A percentile compares a stretch with the other conserved stretches of the same genome.
phyloP scores from a whole-genome alignment of 352 stramenopile genomes.

The Hyaloperonospora brassicae region DNA sequence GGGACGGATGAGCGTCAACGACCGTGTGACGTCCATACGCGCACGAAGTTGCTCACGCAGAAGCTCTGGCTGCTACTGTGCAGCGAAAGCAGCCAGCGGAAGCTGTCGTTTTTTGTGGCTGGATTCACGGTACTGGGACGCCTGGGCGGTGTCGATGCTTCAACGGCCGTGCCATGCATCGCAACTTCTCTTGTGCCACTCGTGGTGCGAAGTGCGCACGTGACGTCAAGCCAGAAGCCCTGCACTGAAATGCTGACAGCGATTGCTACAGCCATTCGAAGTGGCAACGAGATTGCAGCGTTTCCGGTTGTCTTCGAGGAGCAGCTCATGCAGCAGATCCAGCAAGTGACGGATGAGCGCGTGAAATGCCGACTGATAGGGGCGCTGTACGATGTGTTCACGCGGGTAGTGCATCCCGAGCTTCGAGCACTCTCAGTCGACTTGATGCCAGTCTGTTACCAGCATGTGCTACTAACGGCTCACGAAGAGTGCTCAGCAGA shows the following conservation, averaged over 20 bases:
- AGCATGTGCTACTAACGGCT: slow-evolving; percentile 18
- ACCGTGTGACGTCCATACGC: slow-evolving; percentile 30
- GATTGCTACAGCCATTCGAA: slow-evolving; percentile 20
- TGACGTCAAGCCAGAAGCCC: background rate
- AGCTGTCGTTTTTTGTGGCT: slow-evolving; percentile 27
- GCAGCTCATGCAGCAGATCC: slow-evolving; percentile 18
- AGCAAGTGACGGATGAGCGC: slow-evolving; percentile 11
- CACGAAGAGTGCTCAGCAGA: slow-evolving; percentile 10
- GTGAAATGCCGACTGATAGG: slow-evolving; percentile 17
- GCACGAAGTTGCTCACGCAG: slow-evolving; percentile 28
- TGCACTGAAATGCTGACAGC: slow-evolving; percentile 17
- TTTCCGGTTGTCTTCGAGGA: slow-evolving; percentile 22
- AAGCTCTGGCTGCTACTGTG: slow-evolving; percentile 37
- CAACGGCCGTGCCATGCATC: slow-evolving; percentile 14
- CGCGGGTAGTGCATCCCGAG: slow-evolving; percentile 14
- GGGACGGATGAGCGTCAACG: slow-evolving; percentile 6
- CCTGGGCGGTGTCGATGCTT: slow-evolving; percentile 26
- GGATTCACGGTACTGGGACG: slow-evolving; percentile 27
- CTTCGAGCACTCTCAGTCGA: slow-evolving; percentile 13
- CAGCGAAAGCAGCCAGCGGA: slow-evolving; percentile 4
- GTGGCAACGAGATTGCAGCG: slow-evolving; percentile 7
- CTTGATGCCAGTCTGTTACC: slow-evolving; percentile 16
- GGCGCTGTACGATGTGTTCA: slow-evolving; percentile 27
- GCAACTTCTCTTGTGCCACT: slow-evolving; percentile 28
- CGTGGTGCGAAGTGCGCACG: slow-evolving; percentile 19